phyloP scores from a whole-genome alignment of 2,329 filamentous ascomycete genomes.

The Acarospora socialis region DNA sequence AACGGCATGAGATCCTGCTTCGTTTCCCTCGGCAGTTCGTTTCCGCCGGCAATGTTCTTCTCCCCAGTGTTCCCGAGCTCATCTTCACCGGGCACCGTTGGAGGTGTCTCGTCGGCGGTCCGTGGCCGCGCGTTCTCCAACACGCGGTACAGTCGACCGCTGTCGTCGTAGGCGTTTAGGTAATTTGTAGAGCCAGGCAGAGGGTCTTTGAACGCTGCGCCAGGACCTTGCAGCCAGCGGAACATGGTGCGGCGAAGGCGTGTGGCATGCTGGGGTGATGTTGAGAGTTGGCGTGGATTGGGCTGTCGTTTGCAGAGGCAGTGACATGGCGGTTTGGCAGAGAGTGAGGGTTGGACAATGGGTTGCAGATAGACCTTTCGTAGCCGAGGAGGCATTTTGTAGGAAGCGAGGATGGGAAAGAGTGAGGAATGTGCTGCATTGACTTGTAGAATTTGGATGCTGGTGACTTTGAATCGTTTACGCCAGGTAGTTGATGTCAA shows the following conservation, averaged over 20 bases:
- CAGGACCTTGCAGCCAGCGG: constrained; percentile 44
- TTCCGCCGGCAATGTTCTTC: constrained; percentile 10
- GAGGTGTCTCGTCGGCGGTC: constrained; percentile 1
- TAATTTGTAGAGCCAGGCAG: constrained; percentile 40
- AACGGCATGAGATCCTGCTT: constrained; percentile 42
- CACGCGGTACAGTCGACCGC: constrained; percentile 33
- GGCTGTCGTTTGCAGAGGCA: no score
- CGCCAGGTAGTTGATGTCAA: no score
- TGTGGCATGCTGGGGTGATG: constrained; percentile 23
- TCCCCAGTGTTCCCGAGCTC: constrained; percentile 1
- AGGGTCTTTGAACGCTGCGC: constrained; percentile 33
- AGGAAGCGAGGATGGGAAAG: no score
- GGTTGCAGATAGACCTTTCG: no score
- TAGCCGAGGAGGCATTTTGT: no score
- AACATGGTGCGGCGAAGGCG: constrained; percentile 42
- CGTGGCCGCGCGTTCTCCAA: constrained; percentile 1
- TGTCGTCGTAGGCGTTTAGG: constrained; percentile 37
- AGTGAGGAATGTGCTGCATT: no score
- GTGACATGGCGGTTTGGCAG: no score
- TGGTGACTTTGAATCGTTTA: no score
- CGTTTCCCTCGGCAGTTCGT: constrained; percentile 9
- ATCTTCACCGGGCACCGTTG: not conserved
- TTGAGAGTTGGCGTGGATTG: constrained; percentile 6
- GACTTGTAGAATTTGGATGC: no score
- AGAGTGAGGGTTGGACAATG: no score